Base-by-base conservation (phyloP, 1,139 yeast genomes). In the Saccharomyces hybrid region DNA sequence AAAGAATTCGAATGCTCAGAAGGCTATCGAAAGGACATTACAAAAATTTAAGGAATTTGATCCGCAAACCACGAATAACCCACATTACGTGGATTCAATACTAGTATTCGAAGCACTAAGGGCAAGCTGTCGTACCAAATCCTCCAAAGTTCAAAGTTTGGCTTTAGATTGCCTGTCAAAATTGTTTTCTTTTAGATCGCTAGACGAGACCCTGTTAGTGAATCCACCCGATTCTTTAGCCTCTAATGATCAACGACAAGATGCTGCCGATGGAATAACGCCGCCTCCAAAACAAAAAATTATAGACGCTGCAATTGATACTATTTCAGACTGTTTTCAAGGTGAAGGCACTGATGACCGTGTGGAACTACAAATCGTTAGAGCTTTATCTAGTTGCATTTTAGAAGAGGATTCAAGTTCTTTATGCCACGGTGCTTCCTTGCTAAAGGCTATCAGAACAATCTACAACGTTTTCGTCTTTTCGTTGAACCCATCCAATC, bases 301-400 rank as follows among this genome's bases (percentile, higher is more conserved):
- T 57, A 83, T 95, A 38, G 96, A 90, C 65, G 87, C 87, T 19
- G 90, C 96, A 0, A 87, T 95, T 29, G 86, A 86, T 59, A 86
- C 90, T 11, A 88, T 91, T 31, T 82, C 95, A 44, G 83, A 86
- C 23, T 88, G 96, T 61, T 91, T 88, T 70, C 89, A 86, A 57
- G 96, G 96, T 28, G 98, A 91, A 69, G 89, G 90, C 1, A 89
- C 98, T 0, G 96, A 91, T 66, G 84, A 88, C 14, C 84, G 81
- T 58, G 83, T 95, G 46, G 99, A 95, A 73, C 73, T 93, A 54
- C 99, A 95, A 71, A 93, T 93, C 16, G 87, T 91, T 34, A 83
- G 96, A 65, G 97, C 97, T 0, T 77, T 95, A 54, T 85, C 93
- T 72, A 90, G 93, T 58, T 91, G 96, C 56, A 86, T 91, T 16